Base-by-base conservation (phyloP, 2,329 filamentous ascomycete species). In the Arthroderma sp. region DNA sequence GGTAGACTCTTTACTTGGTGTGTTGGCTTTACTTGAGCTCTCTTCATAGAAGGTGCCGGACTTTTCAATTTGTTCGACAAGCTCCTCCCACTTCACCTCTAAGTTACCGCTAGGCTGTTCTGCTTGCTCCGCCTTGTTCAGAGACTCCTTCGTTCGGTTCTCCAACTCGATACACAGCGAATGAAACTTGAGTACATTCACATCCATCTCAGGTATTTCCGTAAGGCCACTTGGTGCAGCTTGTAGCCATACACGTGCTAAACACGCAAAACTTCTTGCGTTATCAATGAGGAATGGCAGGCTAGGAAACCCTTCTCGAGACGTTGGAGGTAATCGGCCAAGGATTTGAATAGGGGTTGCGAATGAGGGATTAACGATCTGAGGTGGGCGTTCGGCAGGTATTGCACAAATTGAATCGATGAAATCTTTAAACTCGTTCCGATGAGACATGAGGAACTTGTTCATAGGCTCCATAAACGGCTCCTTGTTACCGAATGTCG, bases 381-480 rank as follows among this genome's bases (percentile, higher is more conserved):
- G 77, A 47, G 79, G 75, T n/a, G 77, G 79, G 53, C 82, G 79
- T 51, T 90, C 85, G 2, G 85, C 81, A 1, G 88, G 85, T 56
- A 96, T 88, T 7, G 85, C 82, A 74, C 91, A 96, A 51, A 96
- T 82, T 31, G 83, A 79, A 67, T 97, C 91, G 60, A 96, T 86
- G 65, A 91, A 96, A 51, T 85, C 81, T 69, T 91, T 94, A 71
- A 96, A 89, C 39, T 87, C 81, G 64, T 85, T 80, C 19, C 90
- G 82, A 66, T 95, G 85, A 1, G 82, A 77, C 7, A 78, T 79
- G 51, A 97, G 75, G 65, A 96, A 96, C 44, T 81, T 81, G 67
- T 96, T 97, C 91, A 97, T 97, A 0, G 90, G 90, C 73, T 95
- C 91, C 91, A 97, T 96, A 89, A 90, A 97, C n/a, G 86, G 84